These are phyloP conservation scores for Inga leiocalycina DNA, from an alignment of 306 rosid genomes.

Conservation along the genomic window DNA sequence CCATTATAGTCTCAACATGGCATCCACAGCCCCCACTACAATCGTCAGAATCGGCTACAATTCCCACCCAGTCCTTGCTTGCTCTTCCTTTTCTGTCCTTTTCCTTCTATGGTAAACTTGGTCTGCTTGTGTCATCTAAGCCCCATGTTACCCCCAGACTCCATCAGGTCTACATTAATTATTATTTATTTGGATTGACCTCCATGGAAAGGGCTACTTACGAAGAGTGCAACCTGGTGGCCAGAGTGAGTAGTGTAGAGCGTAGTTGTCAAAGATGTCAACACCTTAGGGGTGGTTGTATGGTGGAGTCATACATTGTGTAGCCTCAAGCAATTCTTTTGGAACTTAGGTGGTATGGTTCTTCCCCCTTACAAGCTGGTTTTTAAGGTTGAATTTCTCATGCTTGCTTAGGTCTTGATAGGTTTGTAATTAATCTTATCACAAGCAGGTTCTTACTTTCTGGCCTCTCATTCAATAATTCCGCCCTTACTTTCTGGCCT, in stretches of 20 bases:
- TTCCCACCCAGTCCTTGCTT: not conserved
- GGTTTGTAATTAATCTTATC: not conserved
- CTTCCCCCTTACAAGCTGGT: no score
- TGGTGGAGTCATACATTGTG: not conserved
- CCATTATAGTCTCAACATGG: not conserved
- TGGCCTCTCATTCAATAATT: not conserved
- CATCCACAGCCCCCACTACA: not conserved
- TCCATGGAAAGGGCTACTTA: not conserved
- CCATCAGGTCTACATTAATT: not conserved
- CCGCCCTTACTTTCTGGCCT: not conserved
- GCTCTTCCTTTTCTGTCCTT: not conserved
- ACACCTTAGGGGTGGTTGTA: not conserved
- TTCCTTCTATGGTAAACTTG: not conserved
- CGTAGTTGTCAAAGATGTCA: not conserved
- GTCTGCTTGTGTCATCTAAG: not conserved
- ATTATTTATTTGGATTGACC: not conserved
- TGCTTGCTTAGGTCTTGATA: no score
- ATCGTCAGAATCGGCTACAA: not conserved
- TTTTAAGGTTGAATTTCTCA: no score
- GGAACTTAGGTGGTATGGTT: not conserved
- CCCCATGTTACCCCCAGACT: not conserved
- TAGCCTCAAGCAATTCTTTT: not conserved
- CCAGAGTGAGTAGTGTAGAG: not conserved
- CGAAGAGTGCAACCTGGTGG: not conserved
- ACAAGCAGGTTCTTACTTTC: not conserved